Percentiles rank a stretch among this genome's conserved stretches.
These are phyloP conservation scores for Neopestalotiopsis sp. DNA, from an alignment of 2,329 filamentous ascomycete genomes.

Conservation along the genomic window DNA sequence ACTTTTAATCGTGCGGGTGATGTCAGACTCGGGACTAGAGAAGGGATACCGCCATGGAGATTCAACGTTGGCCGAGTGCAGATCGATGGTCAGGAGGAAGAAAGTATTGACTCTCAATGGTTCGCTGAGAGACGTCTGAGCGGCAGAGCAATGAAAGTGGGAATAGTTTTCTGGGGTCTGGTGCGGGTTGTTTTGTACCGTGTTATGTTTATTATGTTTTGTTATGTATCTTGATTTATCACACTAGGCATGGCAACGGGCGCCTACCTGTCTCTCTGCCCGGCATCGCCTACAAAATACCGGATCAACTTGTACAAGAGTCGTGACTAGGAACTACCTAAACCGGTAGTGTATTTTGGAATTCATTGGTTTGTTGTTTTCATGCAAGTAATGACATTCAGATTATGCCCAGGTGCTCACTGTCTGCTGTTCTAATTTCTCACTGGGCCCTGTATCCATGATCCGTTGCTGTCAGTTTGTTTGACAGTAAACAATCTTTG, in stretches of 20 bases:
- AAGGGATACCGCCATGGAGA: background rate
- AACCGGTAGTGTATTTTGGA: constrained; percentile 3
- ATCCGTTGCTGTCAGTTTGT: background rate
- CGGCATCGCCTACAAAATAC: too few relatives aligned
- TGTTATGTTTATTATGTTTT: background rate
- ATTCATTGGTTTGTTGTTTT: background rate
- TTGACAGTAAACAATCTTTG: constrained; percentile 4
- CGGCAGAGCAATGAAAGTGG: background rate
- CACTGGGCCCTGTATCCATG: background rate
- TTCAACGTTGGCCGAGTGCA: background rate
- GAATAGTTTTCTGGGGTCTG: background rate
- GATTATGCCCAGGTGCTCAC: background rate
- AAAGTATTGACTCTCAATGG: background rate
- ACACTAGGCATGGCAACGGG: too few relatives aligned
- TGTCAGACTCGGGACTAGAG: background rate
- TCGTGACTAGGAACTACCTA: background rate
- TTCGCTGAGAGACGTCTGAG: background rate
- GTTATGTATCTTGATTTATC: too few relatives aligned
- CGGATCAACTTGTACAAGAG: background rate
- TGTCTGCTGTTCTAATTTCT: constrained; percentile 8
- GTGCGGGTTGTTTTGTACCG: background rate
- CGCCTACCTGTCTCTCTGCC: too few relatives aligned
- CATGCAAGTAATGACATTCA: background rate
- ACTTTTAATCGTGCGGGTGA: background rate
- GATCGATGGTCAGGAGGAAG: background rate